Base-by-base conservation (phyloP, 306 rosid genomes). In the Leucaena leucocephala region DNA sequence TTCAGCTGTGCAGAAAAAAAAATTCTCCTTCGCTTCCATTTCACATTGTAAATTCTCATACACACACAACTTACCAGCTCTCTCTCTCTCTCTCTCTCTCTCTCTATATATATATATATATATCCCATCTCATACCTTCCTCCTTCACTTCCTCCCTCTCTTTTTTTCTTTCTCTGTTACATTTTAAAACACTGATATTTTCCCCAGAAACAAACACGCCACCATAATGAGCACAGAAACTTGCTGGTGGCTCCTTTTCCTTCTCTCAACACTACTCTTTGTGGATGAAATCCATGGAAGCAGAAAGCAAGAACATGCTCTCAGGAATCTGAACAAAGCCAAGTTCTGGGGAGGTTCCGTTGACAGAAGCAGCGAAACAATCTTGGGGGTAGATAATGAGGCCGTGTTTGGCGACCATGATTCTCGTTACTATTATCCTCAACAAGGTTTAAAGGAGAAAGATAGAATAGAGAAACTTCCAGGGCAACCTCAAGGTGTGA, bases 381-480 rank as follows among this genome's bases (percentile, higher is more conserved):
- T 39, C 1, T 93, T 93, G 63, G 65, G 79, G 76, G 92, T 52
- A 0, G 65, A 63, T 27, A 3, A 27, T 27, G 27, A 55, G 40
- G 2, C 19, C 21, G 73, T 17, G 68, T 68, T 68, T 27, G 42
- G 21, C 0, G 45, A 72, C 7, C 22, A 40, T n/a, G 58, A 82
- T 0, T 48, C 76, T 78, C 19, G 6, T 63, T 15, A 35, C 19
- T 63, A 82, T 80, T 72, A 65, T 65, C 46, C 86, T 62, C 91
- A 92, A 36, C 78, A 82, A 17, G 93, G 92, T 0, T 34, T 87
- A 59, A 95, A 93, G 71, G 91, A 84, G 85, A 85, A 80, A 68
- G 98, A 95, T 43, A 86, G 77, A 82, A 95, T 93, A 58, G 44
- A 7, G 7, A 86, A 70, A 14, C 83, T 91, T 65, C 99, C 99